A percentile compares a stretch with the other conserved stretches of the same genome.
These are phyloP conservation scores for Nakaseomyces sp. DNA, from an alignment of 1,139 yeast genomes.

Conservation along the genomic window DNA sequence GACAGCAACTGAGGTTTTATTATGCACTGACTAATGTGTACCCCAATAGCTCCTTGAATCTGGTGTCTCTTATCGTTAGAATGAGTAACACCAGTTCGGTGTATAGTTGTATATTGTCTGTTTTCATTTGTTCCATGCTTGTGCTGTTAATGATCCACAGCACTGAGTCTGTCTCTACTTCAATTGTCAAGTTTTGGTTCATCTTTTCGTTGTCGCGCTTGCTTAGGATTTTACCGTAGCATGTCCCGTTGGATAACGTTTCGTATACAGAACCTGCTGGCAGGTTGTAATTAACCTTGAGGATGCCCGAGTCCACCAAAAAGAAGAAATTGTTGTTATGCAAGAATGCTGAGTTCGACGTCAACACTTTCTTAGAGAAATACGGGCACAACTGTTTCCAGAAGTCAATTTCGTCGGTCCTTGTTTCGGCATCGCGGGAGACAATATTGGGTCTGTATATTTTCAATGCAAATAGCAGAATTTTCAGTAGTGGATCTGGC, in stretches of 20 bases:
- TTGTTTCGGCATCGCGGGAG: constrained; percentile 16
- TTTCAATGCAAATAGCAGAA: constrained; percentile 26
- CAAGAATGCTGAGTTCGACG: constrained; percentile 16
- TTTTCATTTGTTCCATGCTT: constrained; percentile 37
- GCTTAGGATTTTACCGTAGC: constrained; percentile 52
- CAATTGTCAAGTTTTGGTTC: constrained; percentile 23
- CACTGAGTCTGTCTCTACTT: constrained; percentile 47
- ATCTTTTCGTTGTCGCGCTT: constrained; percentile 5
- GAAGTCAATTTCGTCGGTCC: constrained; percentile 22
- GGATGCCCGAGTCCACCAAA: constrained; percentile 70
- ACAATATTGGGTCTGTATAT: constrained; percentile 33
- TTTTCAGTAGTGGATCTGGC: constrained; percentile 21
- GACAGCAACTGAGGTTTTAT: too few relatives aligned
- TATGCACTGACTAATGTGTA: constrained; percentile 50
- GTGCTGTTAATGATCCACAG: constrained; percentile 62
- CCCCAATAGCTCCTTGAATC: constrained; percentile 66
- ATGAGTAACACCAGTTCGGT: constrained; percentile 62
- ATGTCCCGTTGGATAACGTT: constrained; percentile 78
- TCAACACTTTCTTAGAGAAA: constrained; percentile 16
- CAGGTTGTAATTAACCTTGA: constrained; percentile 50
- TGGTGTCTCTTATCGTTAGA: constrained; percentile 56
- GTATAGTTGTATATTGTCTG: constrained; percentile 42
- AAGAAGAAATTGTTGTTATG: constrained; percentile 40
- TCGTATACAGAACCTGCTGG: constrained; percentile 57
- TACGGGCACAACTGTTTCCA: constrained; percentile 28